These are phyloP conservation scores for Aspergillus leporis DNA, from an alignment of 495 filamentous ascomycete genomes.

Conservation along the genomic window DNA sequence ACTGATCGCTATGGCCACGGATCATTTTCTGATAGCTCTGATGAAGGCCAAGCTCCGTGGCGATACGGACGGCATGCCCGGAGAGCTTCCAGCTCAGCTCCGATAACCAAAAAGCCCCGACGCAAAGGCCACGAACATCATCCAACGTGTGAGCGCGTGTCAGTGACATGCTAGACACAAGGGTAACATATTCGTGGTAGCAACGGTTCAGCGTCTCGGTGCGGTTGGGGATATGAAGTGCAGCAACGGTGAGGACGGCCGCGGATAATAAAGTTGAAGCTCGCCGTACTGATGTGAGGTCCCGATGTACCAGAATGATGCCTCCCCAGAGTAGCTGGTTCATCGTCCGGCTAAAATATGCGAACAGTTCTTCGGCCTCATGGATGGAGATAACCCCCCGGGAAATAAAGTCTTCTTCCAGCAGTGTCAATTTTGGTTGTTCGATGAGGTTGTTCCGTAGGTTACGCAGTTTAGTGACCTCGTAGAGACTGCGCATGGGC, in stretches of 20 bases:
- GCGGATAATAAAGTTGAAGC: slow-evolving; percentile 50
- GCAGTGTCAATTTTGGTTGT: slow-evolving; percentile 45
- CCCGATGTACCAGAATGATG: slow-evolving; percentile 53
- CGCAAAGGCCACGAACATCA: slow-evolving; percentile 52
- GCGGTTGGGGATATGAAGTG: slow-evolving; percentile 53
- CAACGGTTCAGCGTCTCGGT: slow-evolving; percentile 51
- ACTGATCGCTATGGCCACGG: slow-evolving; percentile 47
- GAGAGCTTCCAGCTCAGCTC: slow-evolving; percentile 57
- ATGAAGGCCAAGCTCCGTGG: slow-evolving; percentile 54
- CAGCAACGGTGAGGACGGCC: slow-evolving; percentile 54
- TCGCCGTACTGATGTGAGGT: slow-evolving; percentile 49
- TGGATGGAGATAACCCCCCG: slow-evolving; percentile 48
- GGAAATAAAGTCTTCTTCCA: slow-evolving; percentile 55
- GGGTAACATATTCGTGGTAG: slow-evolving; percentile 52
- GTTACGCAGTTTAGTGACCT: slow-evolving; percentile 58
- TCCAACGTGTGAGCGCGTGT: slow-evolving; percentile 51
- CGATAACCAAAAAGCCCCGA: slow-evolving; percentile 55
- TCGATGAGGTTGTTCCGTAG: slow-evolving; percentile 47
- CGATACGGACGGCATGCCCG: slow-evolving; percentile 55
- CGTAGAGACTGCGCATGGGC: slow-evolving; percentile 61
- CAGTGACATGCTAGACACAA: slow-evolving; percentile 53
- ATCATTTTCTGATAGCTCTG: slow-evolving; percentile 52
- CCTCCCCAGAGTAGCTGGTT: slow-evolving; percentile 58
- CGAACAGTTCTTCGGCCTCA: slow-evolving; percentile 53
- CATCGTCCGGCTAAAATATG: slow-evolving; percentile 54